Evolutionary conservation across 805 yeast genomes (phyloP), one percentile per base, ranked within the genome.

Genomic region (Pachysolen tannophilus): DNA sequence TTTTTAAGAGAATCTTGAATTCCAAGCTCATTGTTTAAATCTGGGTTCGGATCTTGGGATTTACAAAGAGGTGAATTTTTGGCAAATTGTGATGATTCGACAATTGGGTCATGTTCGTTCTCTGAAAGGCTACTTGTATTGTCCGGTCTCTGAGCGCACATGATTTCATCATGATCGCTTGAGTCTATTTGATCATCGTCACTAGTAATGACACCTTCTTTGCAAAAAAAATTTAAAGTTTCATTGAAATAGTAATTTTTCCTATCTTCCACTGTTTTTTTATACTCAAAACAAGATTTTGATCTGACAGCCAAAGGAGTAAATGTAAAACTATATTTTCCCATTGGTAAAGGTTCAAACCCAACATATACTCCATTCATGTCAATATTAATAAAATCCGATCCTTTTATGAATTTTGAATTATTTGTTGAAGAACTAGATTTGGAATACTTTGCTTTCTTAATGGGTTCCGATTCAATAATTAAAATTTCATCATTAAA

Each of bases 401-500:
- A 33, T 10, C 35, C 35, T 10, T 16, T 27, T 20, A 33, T 27
- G 31, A 33, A 33, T 5, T 26, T 33, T 7, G n/a, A 8, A 11
- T 9, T 9, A 17, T 19, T 24, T n/a, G 25, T 32, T n/a, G 17
- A 10, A 11, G 18, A 4, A 11, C 24, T n/a, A 7, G 30, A 9
- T n/a, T n/a, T n/a, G n/a, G n/a, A n/a, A n/a, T n/a, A n/a, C n/a
- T n/a, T n/a, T 26, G 17, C 13, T 11, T 24, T 31, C 11, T 24
- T 27, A 7, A 33, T 19, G 4, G 35, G 35, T 6, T 37, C 37
- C 6, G 30, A 6, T 20, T 38, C 40, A 13, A 49, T 17, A 1
- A 42, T 31, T 3, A 52, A 9, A 8, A 51, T 32, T 2, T 39
- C 40, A 24, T 45, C 44, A 35, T 38, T 37, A 3, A 47, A 20